Evolutionary conservation across 2,329 filamentous ascomycete species (phyloP).

Genomic region (Sclerotinia sclerotiorum): DNA sequence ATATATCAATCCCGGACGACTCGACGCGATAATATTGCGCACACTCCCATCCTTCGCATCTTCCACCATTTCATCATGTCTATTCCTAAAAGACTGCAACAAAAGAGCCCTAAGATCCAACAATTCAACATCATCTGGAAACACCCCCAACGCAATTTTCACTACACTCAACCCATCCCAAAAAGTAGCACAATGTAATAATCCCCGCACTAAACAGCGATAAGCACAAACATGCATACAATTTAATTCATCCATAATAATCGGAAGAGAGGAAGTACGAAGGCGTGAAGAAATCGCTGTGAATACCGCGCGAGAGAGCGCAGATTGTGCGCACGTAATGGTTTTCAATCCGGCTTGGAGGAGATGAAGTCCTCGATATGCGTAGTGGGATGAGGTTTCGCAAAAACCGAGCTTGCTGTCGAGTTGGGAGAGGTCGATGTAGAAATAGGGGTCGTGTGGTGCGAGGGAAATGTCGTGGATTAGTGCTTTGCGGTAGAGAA

Average conservation of each 20-base stretch:
- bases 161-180: conserved; percentile 32
- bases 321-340: background rate
- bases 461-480: conserved; percentile 14
- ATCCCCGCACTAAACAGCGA: conserved; percentile 25
- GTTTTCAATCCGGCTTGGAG: conserved; percentile 28
- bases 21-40: conserved; percentile 3
- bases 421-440: conserved; percentile 26
- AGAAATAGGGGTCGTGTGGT: conserved; percentile 31
- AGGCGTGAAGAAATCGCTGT: background rate
- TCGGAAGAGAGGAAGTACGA: background rate
- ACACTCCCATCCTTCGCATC: background rate
- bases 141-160: conserved; percentile 22
- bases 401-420: conserved; percentile 32
- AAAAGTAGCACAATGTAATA: conserved; percentile 30
- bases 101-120: conserved; percentile 16
- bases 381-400: conserved; percentile 30
- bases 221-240: conserved; percentile 25
- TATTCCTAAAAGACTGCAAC: conserved; percentile 24
- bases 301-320: conserved; percentile 20
- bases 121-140: conserved; percentile 29
- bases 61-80: background rate
- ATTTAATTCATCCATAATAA: conserved; percentile 30
- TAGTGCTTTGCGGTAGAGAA: conserved; percentile 25
- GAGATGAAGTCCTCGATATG: conserved; percentile 32
- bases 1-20: conserved; percentile 30